phyloP scores from a whole-genome alignment of 768 basidiomycete genomes.

The Rubroboletus pulcherrimus region DNA sequence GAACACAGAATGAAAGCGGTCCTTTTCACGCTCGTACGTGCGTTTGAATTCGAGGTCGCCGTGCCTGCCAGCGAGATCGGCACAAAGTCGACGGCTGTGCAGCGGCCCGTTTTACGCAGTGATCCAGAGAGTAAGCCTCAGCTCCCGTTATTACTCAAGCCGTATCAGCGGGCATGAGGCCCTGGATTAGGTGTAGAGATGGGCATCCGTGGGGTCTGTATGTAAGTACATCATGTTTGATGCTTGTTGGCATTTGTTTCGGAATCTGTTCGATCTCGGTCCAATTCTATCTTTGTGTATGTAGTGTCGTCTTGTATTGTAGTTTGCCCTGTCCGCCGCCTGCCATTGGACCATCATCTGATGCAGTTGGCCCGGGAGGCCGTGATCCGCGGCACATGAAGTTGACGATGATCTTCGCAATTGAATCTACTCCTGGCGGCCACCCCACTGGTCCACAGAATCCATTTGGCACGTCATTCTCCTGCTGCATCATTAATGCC shows the following conservation, averaged over 20 bases:
- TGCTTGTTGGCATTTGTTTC: too few species aligned
- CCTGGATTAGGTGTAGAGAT: background rate
- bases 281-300: too few species aligned
- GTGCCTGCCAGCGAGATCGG: slow-evolving; percentile 6
- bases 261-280: background rate
- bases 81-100: background rate
- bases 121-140: slow-evolving; percentile 2
- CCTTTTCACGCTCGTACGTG: slow-evolving; percentile 7
- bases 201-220: background rate
- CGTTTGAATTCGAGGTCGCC: slow-evolving; percentile 10
- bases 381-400: too few species aligned
- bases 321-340: too few species aligned
- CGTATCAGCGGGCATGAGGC: background rate
- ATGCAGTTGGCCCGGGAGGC: too few species aligned
- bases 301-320: too few species aligned
- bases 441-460: too few species aligned
- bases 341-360: too few species aligned
- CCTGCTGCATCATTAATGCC: too few species aligned
- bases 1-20: slow-evolving; percentile 6
- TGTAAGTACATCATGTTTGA: background rate
- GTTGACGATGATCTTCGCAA: too few species aligned
- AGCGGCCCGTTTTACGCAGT: slow-evolving; percentile 3
- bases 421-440: too few species aligned
- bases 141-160: slow-evolving; percentile 10
- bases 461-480: too few species aligned